These are phyloP conservation scores for Fusarium illudens DNA, from an alignment of 2,329 filamentous ascomycete species.

Conservation along the genomic window DNA sequence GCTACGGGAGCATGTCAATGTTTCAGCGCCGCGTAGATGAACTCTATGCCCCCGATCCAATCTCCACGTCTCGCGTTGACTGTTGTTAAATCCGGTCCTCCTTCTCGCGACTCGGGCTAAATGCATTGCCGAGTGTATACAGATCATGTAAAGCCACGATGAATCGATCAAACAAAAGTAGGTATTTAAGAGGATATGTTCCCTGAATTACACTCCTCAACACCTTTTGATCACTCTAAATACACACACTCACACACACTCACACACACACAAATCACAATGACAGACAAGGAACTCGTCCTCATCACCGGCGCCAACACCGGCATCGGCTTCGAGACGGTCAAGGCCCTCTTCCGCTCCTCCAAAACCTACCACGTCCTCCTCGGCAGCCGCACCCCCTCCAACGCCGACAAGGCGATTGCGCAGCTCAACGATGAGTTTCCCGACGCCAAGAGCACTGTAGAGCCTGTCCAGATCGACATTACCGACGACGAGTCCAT, in stretches of 20 bases:
- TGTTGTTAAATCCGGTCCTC: no score
- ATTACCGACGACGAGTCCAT: conserved; percentile 63
- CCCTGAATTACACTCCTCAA: neutral
- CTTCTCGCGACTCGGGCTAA: no score
- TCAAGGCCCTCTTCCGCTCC: conserved; percentile 62
- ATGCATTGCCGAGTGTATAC: no score
- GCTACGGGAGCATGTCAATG: no score
- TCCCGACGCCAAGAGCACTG: conserved; percentile 50
- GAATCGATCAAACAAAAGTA: neutral
- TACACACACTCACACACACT: neutral
- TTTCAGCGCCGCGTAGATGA: no score
- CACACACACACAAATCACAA: conserved; percentile 3
- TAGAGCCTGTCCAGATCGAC: conserved; percentile 62
- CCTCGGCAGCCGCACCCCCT: conserved; percentile 60
- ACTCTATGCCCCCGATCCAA: no score
- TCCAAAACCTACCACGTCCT: conserved; percentile 61
- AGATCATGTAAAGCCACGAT: no score
- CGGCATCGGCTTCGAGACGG: conserved; percentile 66
- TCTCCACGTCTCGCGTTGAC: no score
- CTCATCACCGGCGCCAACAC: conserved; percentile 70
- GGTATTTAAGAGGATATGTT: conserved; percentile 7
- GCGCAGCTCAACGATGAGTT: conserved; percentile 51
- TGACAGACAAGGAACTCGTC: conserved; percentile 50
- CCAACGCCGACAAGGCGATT: conserved; percentile 61
- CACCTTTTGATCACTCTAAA: neutral